Evolutionary conservation across 2,329 filamentous ascomycete species (phyloP), one percentile per base, ranked within the genome.

Genomic region (Talaromyces sp.): DNA sequence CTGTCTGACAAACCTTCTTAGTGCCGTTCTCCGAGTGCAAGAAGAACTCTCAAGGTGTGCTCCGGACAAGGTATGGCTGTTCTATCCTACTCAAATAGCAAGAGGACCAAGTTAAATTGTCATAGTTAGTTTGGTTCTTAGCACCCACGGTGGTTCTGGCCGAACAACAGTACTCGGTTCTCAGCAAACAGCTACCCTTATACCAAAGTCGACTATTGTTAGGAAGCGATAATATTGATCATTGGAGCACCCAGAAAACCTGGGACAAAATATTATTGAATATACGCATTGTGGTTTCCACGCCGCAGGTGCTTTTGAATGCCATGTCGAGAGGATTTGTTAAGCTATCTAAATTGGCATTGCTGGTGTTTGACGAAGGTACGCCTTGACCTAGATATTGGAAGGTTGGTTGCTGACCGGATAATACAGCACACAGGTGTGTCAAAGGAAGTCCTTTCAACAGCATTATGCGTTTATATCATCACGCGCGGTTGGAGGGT

Each of bases 341-440:
- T 1, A 79, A 71, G 1, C 82, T 96, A 67, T 70, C 78, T 0
- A 78, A 78, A 2, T 73, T 96, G 24, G 81, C 87, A 5, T 77
- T 96, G 4, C 75, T 96, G 17, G 82, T 96, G 0, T 89, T 96
- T 66, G 92, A 96, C 68, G 92, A 96, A 85, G 90, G 90, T 88
- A 70, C 58, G 75, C 17, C 35, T n/a, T 38, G 17, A n/a, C 6
- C 1, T n/a, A 4, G 17, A 8, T 13, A 4, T 17, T 38, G 14
- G 9, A 38, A n/a, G 7, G 7, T n/a, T 9, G 35, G 35, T n/a
- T n/a, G 17, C 14, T 38, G 35, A 38, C 14, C 35, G 17, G 17
- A 38, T 38, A 38, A n/a, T n/a, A 38, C 14, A 38, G 91, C 89
- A 10, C 91, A 96, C 69, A 87, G 92, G 70, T 93, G 89, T 66